Evolutionary conservation across 2,329 filamentous ascomycete genomes (phyloP), one percentile per base, ranked within the genome.

Genomic region (Colletotrichum tropicicola): DNA sequence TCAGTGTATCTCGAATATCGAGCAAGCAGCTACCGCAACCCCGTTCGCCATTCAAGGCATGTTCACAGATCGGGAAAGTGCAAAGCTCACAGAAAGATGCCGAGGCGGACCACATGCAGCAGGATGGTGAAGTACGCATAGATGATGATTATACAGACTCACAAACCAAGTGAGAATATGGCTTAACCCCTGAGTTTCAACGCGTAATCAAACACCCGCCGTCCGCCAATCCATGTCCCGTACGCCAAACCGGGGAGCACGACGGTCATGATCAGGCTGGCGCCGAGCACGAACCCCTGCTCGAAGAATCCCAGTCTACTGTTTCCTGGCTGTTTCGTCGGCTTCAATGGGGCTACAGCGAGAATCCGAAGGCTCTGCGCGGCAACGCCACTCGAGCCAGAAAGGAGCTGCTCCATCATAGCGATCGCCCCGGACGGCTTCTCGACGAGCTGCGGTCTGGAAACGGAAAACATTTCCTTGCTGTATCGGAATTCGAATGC

Each of bases 161-260:
- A n/a, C n/a, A n/a, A n/a, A n/a, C n/a, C n/a, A n/a, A n/a, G n/a
- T n/a, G n/a, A n/a, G n/a, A n/a, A n/a, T n/a, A n/a, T n/a, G n/a
- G 21, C 12, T 10, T 19, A 65, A 17, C 19, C 28, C 28, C 51
- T 44, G 17, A 65, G 35, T 19, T 51, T 65, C 49, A 55, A 19
- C 21, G 51, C 58, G 47, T 65, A 62, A 25, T 65, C 62, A 49
- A 65, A 32, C 17, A 39, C 43, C n/a, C 57, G 52, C 17, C 62
- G 57, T 23, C 62, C 62, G 8, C 49, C 62, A 17, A 62, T 61
- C 62, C 62, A 65, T 9, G 62, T 65, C 19, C 62, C 62, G 32
- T 65, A 65, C 10, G 62, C 62, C 6, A 65, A 57, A 48, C 43
- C 39, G 5, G 62, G 62, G 12, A 65, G 28, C 15, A 62, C 27